phyloP scores from a whole-genome alignment of 805 yeast species.

The Starmerella apicola region DNA sequence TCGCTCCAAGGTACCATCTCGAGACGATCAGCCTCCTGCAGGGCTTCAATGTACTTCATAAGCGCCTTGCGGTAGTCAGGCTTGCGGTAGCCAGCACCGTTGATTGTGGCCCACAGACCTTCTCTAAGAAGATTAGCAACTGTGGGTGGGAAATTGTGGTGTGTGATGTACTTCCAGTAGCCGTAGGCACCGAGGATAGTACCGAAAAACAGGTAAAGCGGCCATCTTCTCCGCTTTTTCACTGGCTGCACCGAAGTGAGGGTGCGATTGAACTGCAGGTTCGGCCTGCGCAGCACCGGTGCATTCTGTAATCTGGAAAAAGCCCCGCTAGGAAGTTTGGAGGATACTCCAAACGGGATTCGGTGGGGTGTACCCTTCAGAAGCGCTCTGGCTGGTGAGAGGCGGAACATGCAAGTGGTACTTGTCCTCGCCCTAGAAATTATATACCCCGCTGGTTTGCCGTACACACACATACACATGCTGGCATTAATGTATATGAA shows the following conservation, averaged over 20 bases:
- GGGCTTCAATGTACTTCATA: constrained; percentile 59
- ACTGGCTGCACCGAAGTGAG: background rate
- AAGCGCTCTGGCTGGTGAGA: too few species aligned
- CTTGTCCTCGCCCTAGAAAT: too few species aligned
- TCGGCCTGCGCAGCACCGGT: too few species aligned
- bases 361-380: too few species aligned
- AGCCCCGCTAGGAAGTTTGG: too few species aligned
- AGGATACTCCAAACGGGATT: too few species aligned
- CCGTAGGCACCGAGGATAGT: constrained; percentile 14
- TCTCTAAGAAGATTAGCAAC: constrained; percentile 63
- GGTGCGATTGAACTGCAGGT: too few species aligned
- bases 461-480: too few species aligned
- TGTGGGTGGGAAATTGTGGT: constrained; percentile 36
- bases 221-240: constrained; percentile 5
- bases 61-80: constrained; percentile 57
- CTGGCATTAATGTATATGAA: too few species aligned
- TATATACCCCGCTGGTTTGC: too few species aligned
- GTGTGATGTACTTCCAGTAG: constrained; percentile 22
- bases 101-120: constrained; percentile 76
- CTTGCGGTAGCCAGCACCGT: constrained; percentile 37
- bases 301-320: too few species aligned
- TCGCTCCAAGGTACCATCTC: constrained; percentile 50
- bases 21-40: constrained; percentile 46
- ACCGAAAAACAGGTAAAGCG: constrained; percentile 7
- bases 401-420: too few species aligned